Evolutionary conservation across 78 protist species (phyloP).

Genomic region (Reticulomyxa filosa): DNA sequence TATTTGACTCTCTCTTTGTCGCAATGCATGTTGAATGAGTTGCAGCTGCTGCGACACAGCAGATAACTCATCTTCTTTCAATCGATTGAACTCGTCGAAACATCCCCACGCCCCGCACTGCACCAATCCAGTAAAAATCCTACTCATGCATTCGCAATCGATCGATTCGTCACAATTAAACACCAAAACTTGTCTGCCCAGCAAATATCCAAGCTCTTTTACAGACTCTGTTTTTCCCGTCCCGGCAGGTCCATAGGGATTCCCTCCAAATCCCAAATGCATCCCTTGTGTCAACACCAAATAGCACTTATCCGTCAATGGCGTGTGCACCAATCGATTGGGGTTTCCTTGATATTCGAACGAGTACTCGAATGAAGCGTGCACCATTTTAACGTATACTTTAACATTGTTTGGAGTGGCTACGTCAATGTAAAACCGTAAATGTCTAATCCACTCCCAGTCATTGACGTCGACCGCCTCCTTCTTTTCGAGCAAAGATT

Average conservation of each 20-base stretch:
- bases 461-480: constrained; percentile 36
- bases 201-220: constrained; percentile 57
- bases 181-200: constrained; percentile 66
- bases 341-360: constrained; percentile 78
- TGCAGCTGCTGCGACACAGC: constrained; percentile 72
- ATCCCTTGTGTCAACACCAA: constrained; percentile 69
- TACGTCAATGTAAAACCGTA: constrained; percentile 23
- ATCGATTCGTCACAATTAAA: constrained; percentile 81
- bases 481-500: constrained; percentile 58
- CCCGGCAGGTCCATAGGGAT: constrained; percentile 81
- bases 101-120: constrained; percentile 76
- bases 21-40: constrained; percentile 34
- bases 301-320: constrained; percentile 71
- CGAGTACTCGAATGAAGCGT: constrained; percentile 43
- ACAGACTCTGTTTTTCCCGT: constrained; percentile 78
- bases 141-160: constrained; percentile 63
- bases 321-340: constrained; percentile 67
- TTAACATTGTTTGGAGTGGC: no score
- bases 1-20: background rate
- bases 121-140: constrained; percentile 66
- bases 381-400: no score
- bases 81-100: constrained; percentile 44
- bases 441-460: constrained; percentile 49
- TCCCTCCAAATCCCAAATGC: constrained; percentile 65
- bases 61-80: constrained; percentile 54